Base-by-base conservation (phyloP, 1,284 basidiomycete species). In the Boletus semigastroideus region DNA sequence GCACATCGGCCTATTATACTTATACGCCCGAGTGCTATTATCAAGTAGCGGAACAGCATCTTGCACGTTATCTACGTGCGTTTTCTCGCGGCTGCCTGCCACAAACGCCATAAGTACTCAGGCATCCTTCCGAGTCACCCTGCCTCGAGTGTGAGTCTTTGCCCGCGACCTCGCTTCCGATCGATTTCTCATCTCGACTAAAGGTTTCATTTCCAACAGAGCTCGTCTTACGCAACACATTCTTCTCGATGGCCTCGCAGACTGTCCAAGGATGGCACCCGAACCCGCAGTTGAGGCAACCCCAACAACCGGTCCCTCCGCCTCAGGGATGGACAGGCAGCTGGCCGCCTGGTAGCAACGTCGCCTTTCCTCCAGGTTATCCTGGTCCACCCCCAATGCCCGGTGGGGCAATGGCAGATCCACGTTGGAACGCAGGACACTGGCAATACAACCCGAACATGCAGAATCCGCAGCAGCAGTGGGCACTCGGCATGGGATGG, bases 371-470 rank as follows among this genome's bases (percentile, higher is more conserved):
- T 17, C 66, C 69, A 20, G 68, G 68, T 12, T 68, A 65, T 49
- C 66, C 66, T 16, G 66, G 69, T 5, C 69, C 66, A 17, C 66
- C 66, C 12, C 66, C 66, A 4, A 31, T 51, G 8, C 68, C 66
- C 1, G 42, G 57, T 4, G 65, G 53, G 6, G 19, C 47, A 1
- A 48, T 42, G 4, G 42, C 40, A 16, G 59, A 69, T 25, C 54
- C 66, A 4, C 43, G 54, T 20, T 68, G 67, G 67, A 61, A 63
- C 13, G 54, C 68, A 0, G 67, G 67, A 8, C 60, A 41, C 34
- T 68, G 67, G 67, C 65, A 71, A 12, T 68, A 58, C 50, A 71
- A 68, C 45, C 68, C 67, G 5, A 67, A 60, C 31, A 39, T 63
- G 17, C 65, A 65, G 36, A 65, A 65, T 10, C 47, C 36, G 13